Conservation (phyloP, 495 filamentous ascomycete species). For the Xylaria flabelliformis region DNA sequence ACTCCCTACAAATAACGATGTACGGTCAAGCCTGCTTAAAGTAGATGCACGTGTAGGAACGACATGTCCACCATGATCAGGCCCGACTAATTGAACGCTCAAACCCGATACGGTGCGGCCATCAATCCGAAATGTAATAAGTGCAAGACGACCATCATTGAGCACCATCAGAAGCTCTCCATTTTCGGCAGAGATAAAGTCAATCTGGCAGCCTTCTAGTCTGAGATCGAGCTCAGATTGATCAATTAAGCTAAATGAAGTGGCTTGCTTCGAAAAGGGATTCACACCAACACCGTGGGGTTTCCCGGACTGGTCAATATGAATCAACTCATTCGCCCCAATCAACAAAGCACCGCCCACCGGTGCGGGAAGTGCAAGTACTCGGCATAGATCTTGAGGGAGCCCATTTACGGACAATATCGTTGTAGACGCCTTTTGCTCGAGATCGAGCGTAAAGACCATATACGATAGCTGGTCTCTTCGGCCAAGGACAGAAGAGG, state of each 20-base stretch:
- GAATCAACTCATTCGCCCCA: slow-evolving; percentile 88
- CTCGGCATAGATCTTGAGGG: slow-evolving; percentile 86
- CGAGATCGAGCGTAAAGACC: slow-evolving; percentile 93
- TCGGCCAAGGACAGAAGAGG: slow-evolving; percentile 77
- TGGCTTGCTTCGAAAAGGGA: slow-evolving; percentile 78
- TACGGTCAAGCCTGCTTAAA: slow-evolving; percentile 68
- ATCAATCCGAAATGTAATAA: slow-evolving; percentile 84
- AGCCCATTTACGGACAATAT: slow-evolving; percentile 84
- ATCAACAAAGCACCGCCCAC: slow-evolving; percentile 88
- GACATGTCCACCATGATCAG: slow-evolving; percentile 64
- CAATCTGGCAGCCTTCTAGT: slow-evolving; percentile 82
- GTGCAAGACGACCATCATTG: slow-evolving; percentile 73
- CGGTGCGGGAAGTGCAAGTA: slow-evolving; percentile 82
- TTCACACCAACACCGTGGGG: slow-evolving; percentile 95
- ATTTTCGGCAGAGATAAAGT: slow-evolving; percentile 72
- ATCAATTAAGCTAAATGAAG: slow-evolving; percentile 80
- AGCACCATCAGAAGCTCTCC: slow-evolving; percentile 87
- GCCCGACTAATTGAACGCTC: slow-evolving; percentile 65
- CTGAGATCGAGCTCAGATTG: slow-evolving; percentile 81
- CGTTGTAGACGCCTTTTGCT: slow-evolving; percentile 91
- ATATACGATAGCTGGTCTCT: slow-evolving; percentile 87
- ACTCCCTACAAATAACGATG: slow-evolving; percentile 83
- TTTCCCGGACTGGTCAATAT: slow-evolving; percentile 95
- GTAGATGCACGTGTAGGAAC: slow-evolving; percentile 72
- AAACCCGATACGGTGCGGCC: slow-evolving; percentile 93